phyloP scores from a whole-genome alignment of 352 stramenopile species.

The Saprolegnia parasitica region DNA sequence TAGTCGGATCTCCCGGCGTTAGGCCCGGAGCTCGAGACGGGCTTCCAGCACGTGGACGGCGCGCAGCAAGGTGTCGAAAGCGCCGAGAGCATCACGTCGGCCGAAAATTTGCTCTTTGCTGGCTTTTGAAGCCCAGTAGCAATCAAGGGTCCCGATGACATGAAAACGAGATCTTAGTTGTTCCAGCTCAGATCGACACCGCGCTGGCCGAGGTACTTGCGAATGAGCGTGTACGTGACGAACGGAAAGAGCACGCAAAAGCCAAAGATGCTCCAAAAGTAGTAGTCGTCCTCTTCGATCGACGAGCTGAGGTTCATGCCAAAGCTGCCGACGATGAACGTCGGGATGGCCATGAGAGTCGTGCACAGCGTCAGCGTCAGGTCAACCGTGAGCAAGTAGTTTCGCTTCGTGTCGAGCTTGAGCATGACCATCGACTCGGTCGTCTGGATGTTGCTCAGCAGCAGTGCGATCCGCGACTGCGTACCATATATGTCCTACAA shows the following conservation, averaged over 20 bases:
- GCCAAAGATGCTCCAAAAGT: slow-evolving; percentile 38
- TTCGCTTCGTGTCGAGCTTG: slow-evolving; percentile 48
- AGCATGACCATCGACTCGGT: slow-evolving; percentile 42
- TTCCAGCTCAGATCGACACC: slow-evolving; percentile 27
- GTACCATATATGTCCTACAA: slow-evolving; percentile 38
- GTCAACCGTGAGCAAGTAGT: slow-evolving; percentile 46
- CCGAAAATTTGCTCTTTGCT: slow-evolving; percentile 22
- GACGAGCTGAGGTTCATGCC: slow-evolving; percentile 46
- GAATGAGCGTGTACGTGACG: slow-evolving; percentile 17
- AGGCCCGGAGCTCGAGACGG: neutral
- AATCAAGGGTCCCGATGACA: no score
- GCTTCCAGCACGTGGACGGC: neutral
- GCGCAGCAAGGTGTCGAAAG: slow-evolving; percentile 12
- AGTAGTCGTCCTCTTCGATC: slow-evolving; percentile 30
- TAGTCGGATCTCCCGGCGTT: neutral
- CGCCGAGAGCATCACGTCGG: slow-evolving; percentile 27
- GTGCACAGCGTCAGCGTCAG: slow-evolving; percentile 43
- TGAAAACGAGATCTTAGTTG: slow-evolving; percentile 19
- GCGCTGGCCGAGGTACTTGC: slow-evolving; percentile 8
- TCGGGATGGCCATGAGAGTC: slow-evolving; percentile 37
- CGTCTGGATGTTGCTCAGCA: slow-evolving; percentile 37
- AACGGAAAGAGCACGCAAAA: slow-evolving; percentile 34
- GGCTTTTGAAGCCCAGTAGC: no score
- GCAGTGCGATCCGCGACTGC: slow-evolving; percentile 35
- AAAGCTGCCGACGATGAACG: slow-evolving; percentile 41